Base-by-base conservation (phyloP, 2,329 filamentous ascomycete genomes). In the Exserohilum turcica region DNA sequence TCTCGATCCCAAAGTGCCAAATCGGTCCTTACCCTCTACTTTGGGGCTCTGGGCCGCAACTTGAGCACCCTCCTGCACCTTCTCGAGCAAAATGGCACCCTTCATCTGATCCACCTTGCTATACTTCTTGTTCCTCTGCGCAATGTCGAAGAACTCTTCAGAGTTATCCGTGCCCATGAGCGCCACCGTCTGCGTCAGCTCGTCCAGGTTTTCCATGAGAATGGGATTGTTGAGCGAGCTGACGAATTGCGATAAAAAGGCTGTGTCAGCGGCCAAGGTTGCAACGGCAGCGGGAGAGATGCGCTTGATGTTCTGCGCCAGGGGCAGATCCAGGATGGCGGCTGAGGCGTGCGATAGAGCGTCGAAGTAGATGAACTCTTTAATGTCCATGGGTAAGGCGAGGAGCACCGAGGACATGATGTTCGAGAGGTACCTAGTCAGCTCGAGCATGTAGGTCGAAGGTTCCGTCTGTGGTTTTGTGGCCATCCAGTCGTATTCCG, bases 331-430 rank as follows among this genome's bases (percentile, higher is more conserved):
- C 57, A 96, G 76, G 50, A 97, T 94, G 74, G 89, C 91, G 57
- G 89, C 89, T 3, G 91, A 88, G 2, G 94, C 92, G 74, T 99
- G 94, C 49, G 87, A 92, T 31, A 99, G 83, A 0, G 94, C 94
- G 71, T 97, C 94, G 70, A 96, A 97, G 77, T 99, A 97, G 65
- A 99, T 96, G 50, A 97, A 86, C 72, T 96, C 92, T 72, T 97
- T 97, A 75, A 99, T 97, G 67, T 96, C 91, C 27, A 91, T 87
- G 0, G 95, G 94, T n/a, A 99, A 79, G 1, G 92, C 93, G 2
- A 99, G 83, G 5, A 99, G 82, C 0, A 95, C 96, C 0, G 91
- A 94, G 70, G 88, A 92, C 92, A 97, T 97, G 71, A 97, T 97
- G 72, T 96, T 96, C 27, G 89, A 90, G 16, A 99, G 81, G 72